These are phyloP conservation scores for Talaromyces stipitatus DNA, from an alignment of 495 filamentous ascomycete genomes.

Conservation along the genomic window DNA sequence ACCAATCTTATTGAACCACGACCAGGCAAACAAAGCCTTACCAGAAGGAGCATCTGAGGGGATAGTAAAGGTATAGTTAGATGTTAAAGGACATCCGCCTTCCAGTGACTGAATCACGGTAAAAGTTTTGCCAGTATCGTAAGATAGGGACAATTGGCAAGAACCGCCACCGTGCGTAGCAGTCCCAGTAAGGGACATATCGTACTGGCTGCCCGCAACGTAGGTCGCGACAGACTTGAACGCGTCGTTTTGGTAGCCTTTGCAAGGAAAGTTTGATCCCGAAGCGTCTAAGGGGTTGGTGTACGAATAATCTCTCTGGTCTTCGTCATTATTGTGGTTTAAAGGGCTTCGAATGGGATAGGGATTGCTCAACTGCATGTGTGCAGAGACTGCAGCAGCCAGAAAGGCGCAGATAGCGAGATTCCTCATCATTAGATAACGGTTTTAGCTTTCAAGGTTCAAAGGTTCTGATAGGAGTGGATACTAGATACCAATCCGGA, in stretches of 20 bases:
- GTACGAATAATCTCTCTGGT: slow-evolving; percentile 42
- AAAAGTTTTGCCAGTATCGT: slow-evolving; percentile 60
- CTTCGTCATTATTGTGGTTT: slow-evolving; percentile 18
- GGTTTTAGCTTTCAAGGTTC: too few relatives aligned
- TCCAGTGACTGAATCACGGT: slow-evolving; percentile 77
- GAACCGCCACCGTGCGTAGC: slow-evolving; percentile 81
- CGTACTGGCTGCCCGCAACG: slow-evolving; percentile 29
- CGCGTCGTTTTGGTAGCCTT: slow-evolving; percentile 40
- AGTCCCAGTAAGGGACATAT: slow-evolving; percentile 31
- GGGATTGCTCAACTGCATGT: slow-evolving; percentile 39
- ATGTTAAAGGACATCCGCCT: slow-evolving; percentile 64
- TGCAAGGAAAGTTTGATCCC: slow-evolving; percentile 43
- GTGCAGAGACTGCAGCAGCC: slow-evolving; percentile 30
- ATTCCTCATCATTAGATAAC: slow-evolving; percentile 27
- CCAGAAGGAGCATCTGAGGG: slow-evolving; percentile 37
- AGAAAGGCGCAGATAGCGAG: slow-evolving; percentile 24
- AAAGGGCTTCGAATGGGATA: slow-evolving; percentile 39
- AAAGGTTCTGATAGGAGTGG: too few relatives aligned
- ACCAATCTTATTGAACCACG: slow-evolving; percentile 86
- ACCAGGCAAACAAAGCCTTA: slow-evolving; percentile 67
- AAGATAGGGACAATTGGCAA: slow-evolving; percentile 77
- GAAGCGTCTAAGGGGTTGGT: slow-evolving; percentile 34
- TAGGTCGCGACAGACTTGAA: slow-evolving; percentile 39
- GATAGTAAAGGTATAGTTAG: slow-evolving; percentile 41
- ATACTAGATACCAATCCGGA: background rate